Base-by-base conservation (phyloP, 2,329 filamentous ascomycete genomes). In the Stenocarpella maydis region DNA sequence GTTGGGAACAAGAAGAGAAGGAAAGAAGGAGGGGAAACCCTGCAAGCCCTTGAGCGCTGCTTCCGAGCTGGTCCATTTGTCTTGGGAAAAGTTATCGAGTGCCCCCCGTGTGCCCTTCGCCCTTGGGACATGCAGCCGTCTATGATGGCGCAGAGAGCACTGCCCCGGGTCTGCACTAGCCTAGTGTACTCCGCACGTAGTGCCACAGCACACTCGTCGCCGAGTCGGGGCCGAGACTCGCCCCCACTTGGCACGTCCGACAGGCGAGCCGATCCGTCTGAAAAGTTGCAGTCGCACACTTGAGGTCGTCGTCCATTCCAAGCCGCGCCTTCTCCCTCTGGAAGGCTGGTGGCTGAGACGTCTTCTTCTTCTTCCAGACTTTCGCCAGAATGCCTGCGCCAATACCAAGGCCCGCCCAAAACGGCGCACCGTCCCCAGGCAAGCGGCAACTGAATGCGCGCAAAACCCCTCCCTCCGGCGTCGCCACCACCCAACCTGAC, bases 211-310 rank as follows among this genome's bases (percentile, higher is more conserved):
- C n/a, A 37, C 34, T 39, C n/a, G n/a, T n/a, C n/a, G 52, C 52
- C 52, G 31, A 39, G 14, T 39, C 52, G 52, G 52, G 31, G 39
- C 52, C 52, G 52, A 39, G 6, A 24, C 52, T 3, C n/a, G 17
- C 3, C 31, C 52, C 52, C 52, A 55, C 52, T 39, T 39, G 14
- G 52, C 24, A 34, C 31, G 15, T 17, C 31, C 12, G 34, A 15
- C n/a, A 45, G 12, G 47, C 24, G 47, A 24, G 12, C 31, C 24
- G 31, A 50, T 53, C 61, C 63, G 63, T n/a, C 63, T n/a, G 49
- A 65, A 65, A 65, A 65, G 63, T 65, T 65, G 41, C 63, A 55
- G 31, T 39, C 34, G 12, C 34, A 53, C 21, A 34, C 34, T 43
- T 17, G 34, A 55, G 12, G n/a, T 39, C 34, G 52, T 34, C 34